Base-by-base conservation (phyloP, 345 rosid genomes). In the Euphorbia tirucalli region DNA sequence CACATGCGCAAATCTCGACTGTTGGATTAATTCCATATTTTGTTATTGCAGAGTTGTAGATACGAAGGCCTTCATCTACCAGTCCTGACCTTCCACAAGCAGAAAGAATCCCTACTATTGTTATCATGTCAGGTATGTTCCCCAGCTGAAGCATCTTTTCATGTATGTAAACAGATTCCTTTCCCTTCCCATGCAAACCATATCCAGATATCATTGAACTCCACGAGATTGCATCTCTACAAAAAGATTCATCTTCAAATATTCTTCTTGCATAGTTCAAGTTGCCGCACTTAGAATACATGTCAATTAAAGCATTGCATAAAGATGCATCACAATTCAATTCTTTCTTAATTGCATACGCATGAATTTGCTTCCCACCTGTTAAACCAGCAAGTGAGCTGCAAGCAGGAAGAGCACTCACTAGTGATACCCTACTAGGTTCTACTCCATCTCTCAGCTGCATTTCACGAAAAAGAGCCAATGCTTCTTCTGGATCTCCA, bases 181-280 rank as follows among this genome's bases (percentile, higher is more conserved):
- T 80, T 21, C 89, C 93, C 79, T 81, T 88, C 70, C 93, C 96
- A 54, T 88, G 85, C 54, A 87, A 71, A 71, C 96, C 93, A 68
- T 82, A 90, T 44, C 87, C 96, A 24, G 84, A 87, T 62, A 90
- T 82, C 83, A 90, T 80, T 3, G 89, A 83, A 83, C 88, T 87
- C 96, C 93, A 90, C 3, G 96, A 83, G 73, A 88, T 78, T 4
- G 84, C 78, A 78, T 87, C 91, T 81, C 81, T 85, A 19, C 6
- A 9, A 66, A 74, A 74, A 1, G 80, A 75, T 57, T 49, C 61
- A 59, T 58, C 68, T 28, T 82, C 88, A 69, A 88, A 90, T n/a
- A 88, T 61, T 43, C 49, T 74, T 78, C 84, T 88, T 10, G 93
- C 91, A 50, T 60, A 75, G 61, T 71, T 73, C 82, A 90, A 82